Conservation (phyloP, 257 asterid genomes). For the Gardenia jasminoides region DNA sequence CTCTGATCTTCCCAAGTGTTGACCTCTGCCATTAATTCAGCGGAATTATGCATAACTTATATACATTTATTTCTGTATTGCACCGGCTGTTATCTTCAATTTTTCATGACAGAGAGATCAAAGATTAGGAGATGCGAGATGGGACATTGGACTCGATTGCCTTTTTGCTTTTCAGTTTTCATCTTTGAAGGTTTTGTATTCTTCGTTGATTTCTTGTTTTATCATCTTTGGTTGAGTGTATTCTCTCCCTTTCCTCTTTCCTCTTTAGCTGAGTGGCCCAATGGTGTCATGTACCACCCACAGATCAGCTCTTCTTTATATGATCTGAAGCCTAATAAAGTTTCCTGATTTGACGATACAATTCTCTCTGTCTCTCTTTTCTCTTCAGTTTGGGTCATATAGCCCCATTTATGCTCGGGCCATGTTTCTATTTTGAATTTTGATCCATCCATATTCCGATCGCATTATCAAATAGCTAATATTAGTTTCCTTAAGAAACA, state of each 20-base stretch:
- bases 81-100: neutral
- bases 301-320: neutral
- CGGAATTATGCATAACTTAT: conserved; percentile 1
- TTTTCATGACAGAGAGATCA: neutral
- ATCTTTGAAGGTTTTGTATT: neutral
- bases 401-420: neutral
- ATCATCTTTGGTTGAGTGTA: neutral
- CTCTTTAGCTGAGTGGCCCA: neutral
- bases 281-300: neutral
- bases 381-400: neutral
- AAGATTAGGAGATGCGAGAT: neutral
- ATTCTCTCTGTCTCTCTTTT: neutral
- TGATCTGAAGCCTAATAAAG: neutral
- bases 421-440: too few species aligned
- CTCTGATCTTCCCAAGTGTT: conserved; percentile 70
- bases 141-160: neutral
- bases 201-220: neutral
- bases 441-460: too few species aligned
- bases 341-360: neutral
- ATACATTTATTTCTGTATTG: conserved; percentile 2
- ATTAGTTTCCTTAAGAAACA: too few species aligned
- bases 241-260: neutral
- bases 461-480: too few species aligned
- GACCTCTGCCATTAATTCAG: neutral
- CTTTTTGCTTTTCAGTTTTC: neutral